Percentiles rank a stretch among this genome's conserved stretches.
Conservation (phyloP, 2,329 filamentous ascomycete genomes). For the Chalaropsis thielavioides region DNA sequence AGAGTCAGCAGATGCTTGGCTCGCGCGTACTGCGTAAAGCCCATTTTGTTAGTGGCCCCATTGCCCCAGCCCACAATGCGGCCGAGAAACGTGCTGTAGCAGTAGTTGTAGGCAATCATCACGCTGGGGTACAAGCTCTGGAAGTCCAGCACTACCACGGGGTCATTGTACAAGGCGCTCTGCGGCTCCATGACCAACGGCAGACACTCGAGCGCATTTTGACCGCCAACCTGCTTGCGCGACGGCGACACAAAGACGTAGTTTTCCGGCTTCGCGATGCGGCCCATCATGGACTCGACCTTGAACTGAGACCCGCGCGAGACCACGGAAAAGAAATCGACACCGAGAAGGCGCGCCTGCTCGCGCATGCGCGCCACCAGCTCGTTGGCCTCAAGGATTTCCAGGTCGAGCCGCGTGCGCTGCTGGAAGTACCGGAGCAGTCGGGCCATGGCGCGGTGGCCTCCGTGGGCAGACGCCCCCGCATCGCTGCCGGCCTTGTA, state of each 20-base stretch:
- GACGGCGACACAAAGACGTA: conserved; percentile 82
- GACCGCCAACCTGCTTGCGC: conserved; percentile 77
- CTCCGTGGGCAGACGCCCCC: not conserved
- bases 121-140: conserved; percentile 92
- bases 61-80: conserved; percentile 74
- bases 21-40: conserved; percentile 54
- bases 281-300: conserved; percentile 96
- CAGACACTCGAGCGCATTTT: conserved; percentile 88
- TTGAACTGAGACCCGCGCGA: conserved; percentile 95
- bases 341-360: conserved; percentile 79
- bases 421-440: conserved; percentile 64
- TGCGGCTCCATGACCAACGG: conserved; percentile 96
- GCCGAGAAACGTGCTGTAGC: conserved; percentile 91
- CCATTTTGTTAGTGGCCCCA: conserved; percentile 57
- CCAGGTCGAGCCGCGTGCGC: conserved; percentile 67
- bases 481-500: conserved; percentile 30
- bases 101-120: conserved; percentile 99
- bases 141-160: conserved; percentile 83
- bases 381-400: conserved; percentile 83
- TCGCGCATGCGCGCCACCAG: conserved; percentile 80
- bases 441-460: conserved; percentile 38
- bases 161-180: conserved; percentile 84
- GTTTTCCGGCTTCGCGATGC: conserved; percentile 93
- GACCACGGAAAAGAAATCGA: conserved; percentile 95
- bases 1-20: conserved; percentile 49